phyloP scores from a whole-genome alignment of 805 yeast genomes.

The Naumovozyma castellii region DNA sequence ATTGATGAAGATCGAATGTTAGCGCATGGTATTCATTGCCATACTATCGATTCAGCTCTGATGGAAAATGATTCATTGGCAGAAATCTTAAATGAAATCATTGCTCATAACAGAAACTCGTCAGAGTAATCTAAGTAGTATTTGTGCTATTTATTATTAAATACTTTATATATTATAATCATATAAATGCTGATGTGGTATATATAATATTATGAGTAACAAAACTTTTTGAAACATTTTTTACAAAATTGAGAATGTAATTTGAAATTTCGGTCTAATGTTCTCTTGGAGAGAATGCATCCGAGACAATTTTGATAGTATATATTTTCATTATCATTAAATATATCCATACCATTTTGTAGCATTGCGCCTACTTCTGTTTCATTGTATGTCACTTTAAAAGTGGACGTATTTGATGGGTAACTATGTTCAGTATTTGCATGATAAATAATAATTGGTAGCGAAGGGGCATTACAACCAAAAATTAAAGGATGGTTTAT shows the following conservation, averaged over 20 bases:
- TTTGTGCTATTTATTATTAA: neutral
- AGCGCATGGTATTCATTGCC: conserved; percentile 39
- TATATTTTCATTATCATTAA: conserved; percentile 34
- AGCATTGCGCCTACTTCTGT: conserved; percentile 39
- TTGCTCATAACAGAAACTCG: neutral
- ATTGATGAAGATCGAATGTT: conserved; percentile 39
- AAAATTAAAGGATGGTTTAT: conserved; percentile 59
- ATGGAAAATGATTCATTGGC: conserved; percentile 19
- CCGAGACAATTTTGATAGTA: conserved; percentile 42
- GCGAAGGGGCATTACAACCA: conserved; percentile 61
- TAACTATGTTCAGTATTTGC: conserved; percentile 37
- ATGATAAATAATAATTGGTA: conserved; percentile 46
- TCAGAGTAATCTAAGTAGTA: neutral
- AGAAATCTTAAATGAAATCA: conserved; percentile 7
- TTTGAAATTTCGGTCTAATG: conserved; percentile 32
- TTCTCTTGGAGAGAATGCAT: conserved; percentile 48
- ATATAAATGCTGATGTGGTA: no score
- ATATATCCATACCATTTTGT: conserved; percentile 43
- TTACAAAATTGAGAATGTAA: conserved; percentile 29
- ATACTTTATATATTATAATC: neutral
- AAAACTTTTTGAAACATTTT: conserved; percentile 32
- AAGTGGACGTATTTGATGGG: conserved; percentile 49
- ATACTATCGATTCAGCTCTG: conserved; percentile 19
- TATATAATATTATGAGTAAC: conserved; percentile 29
- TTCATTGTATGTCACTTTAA: conserved; percentile 41